Conservation (phyloP, 768 basidiomycete species). For the Suillus americanus region DNA sequence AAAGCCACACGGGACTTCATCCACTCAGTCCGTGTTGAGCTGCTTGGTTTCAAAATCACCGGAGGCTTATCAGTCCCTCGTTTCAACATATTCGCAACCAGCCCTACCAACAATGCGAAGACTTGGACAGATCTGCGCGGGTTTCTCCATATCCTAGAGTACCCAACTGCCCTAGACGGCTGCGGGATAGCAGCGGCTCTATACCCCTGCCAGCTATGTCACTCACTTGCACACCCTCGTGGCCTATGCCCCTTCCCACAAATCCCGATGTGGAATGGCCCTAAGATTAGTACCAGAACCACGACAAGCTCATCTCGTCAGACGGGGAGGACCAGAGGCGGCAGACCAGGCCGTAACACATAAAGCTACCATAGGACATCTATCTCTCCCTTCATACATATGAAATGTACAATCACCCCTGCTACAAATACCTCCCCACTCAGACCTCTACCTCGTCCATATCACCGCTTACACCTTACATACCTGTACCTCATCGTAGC, state of each 20-base stretch:
- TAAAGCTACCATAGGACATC: too few relatives aligned
- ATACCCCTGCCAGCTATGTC: background rate
- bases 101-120: background rate
- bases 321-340: background rate
- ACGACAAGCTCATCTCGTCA: accelerated
- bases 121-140: background rate
- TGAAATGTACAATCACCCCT: too few relatives aligned
- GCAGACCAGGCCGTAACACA: background rate
- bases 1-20: background rate
- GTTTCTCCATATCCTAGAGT: background rate
- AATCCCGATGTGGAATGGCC: background rate
- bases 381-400: too few relatives aligned
- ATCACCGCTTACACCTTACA: too few relatives aligned
- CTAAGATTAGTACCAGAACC: background rate
- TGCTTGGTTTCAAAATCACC: background rate
- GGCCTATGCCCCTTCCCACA: background rate
- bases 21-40: background rate
- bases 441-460: too few relatives aligned
- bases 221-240: background rate
- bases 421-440: too few relatives aligned
- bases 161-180: background rate
- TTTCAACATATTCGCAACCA: background rate
- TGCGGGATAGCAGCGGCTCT: background rate
- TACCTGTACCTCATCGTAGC: too few relatives aligned
- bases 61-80: background rate